Percentiles rank a stretch among this genome's conserved stretches.
Conservation (phyloP, 805 yeast genomes). For the Maudiozyma bulderi region DNA sequence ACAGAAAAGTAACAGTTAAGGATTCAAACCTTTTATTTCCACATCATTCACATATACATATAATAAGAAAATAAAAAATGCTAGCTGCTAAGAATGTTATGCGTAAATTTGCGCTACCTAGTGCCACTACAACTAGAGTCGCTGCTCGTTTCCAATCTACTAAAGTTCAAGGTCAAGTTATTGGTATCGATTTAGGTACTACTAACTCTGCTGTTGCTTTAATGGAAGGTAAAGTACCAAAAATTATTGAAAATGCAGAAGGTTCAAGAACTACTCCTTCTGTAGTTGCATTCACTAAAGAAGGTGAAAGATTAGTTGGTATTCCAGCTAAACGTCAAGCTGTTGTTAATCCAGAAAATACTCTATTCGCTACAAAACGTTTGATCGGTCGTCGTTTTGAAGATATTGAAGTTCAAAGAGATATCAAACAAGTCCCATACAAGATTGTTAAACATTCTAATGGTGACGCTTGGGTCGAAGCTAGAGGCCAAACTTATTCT, state of each 20-base stretch:
- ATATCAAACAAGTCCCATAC: conserved; percentile 80
- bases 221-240: conserved; percentile 60
- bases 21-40: no score
- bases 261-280: conserved; percentile 89
- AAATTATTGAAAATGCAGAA: conserved; percentile 71
- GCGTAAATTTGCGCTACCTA: conserved; percentile 10
- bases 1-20: no score
- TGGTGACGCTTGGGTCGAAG: conserved; percentile 95
- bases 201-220: conserved; percentile 84
- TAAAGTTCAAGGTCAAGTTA: conserved; percentile 38
- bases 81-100: conserved; percentile 22
- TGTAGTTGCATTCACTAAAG: conserved; percentile 87
- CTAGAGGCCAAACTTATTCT: conserved; percentile 78
- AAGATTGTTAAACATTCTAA: conserved; percentile 80
- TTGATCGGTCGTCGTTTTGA: conserved; percentile 87
- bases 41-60: neutral
- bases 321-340: conserved; percentile 95
- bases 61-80: conserved; percentile 7
- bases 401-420: conserved; percentile 86
- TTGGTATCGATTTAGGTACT: conserved; percentile 81
- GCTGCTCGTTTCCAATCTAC: conserved; percentile 30
- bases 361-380: conserved; percentile 90
- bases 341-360: conserved; percentile 87
- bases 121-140: conserved; percentile 11
- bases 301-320: conserved; percentile 87